These are phyloP conservation scores for Clarireedia paspali DNA, from an alignment of 2,329 filamentous ascomycete species.

Conservation along the genomic window DNA sequence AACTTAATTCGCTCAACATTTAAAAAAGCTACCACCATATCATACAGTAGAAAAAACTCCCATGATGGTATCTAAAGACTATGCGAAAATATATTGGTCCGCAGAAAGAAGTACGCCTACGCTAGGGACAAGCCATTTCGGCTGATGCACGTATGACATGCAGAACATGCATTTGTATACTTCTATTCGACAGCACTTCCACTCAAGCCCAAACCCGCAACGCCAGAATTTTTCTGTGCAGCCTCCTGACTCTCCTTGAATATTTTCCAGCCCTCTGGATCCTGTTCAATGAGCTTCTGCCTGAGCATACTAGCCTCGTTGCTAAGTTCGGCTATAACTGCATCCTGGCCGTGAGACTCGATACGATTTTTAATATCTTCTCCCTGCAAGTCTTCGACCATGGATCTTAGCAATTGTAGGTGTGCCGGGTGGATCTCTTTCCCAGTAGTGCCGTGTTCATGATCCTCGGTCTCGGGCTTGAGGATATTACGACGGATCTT, in stretches of 20 bases:
- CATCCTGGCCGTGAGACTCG: conserved; percentile 43
- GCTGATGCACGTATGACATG: not conserved
- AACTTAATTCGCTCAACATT: too few species aligned
- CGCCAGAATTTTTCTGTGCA: conserved; percentile 20
- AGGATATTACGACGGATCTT: conserved; percentile 57
- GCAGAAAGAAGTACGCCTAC: not conserved
- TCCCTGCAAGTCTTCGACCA: conserved; percentile 57
- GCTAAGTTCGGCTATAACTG: conserved; percentile 50
- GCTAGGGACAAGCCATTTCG: not conserved
- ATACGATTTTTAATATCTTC: conserved; percentile 47
- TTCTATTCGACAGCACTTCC: conserved; percentile 20
- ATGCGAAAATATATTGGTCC: too few species aligned
- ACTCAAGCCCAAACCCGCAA: conserved; percentile 15
- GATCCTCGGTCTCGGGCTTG: conserved; percentile 28
- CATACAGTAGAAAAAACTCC: too few species aligned
- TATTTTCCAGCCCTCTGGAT: conserved; percentile 57
- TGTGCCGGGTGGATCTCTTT: conserved; percentile 26
- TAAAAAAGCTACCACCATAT: too few species aligned
- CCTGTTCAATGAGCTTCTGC: conserved; percentile 46
- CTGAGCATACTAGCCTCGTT: conserved; percentile 37
- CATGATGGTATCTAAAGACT: not conserved
- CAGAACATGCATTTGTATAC: not conserved
- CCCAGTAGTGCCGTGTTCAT: conserved; percentile 34
- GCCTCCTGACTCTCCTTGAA: conserved; percentile 53
- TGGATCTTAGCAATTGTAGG: conserved; percentile 44